Conservation (phyloP, 2,329 filamentous ascomycete species). For the Xylariomycetidae sp. region DNA sequence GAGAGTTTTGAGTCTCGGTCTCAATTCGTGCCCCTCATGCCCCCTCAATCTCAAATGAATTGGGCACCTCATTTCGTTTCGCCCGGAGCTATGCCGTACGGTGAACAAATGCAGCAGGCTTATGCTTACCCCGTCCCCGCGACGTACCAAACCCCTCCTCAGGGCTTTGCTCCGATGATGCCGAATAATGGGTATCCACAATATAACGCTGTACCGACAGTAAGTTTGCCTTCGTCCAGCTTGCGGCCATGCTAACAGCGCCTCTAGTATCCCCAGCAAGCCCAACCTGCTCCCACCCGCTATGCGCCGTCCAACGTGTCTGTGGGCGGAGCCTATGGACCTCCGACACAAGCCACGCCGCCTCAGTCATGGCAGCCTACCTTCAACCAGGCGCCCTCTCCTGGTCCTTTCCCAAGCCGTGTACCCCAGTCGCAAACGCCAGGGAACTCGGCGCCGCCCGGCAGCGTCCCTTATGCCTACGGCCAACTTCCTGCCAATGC, state of each 20-base stretch:
- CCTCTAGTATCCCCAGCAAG: conserved; percentile 30
- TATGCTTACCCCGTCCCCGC: conserved; percentile 41
- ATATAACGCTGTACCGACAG: conserved; percentile 39
- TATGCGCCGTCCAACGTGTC: conserved; percentile 31
- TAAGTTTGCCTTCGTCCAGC: conserved; percentile 27
- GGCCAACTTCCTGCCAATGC: conserved; percentile 68
- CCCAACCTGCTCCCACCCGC: conserved; percentile 25
- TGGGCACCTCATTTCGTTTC: conserved; percentile 55
- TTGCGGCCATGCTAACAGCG: conserved; percentile 20
- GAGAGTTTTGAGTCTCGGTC: conserved; percentile 60
- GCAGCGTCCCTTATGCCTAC: conserved; percentile 61
- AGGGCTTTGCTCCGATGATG: conserved; percentile 38
- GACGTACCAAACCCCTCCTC: conserved; percentile 38
- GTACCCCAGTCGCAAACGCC: conserved; percentile 20
- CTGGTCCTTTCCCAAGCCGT: conserved; percentile 20
- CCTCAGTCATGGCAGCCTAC: conserved; percentile 29
- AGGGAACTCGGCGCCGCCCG: conserved; percentile 14
- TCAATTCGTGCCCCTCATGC: conserved; percentile 65
- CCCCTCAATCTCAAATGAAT: conserved; percentile 40
- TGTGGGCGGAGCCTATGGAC: conserved; percentile 28
- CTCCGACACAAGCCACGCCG: conserved; percentile 27
- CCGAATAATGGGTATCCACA: conserved; percentile 37
- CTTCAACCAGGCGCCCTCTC: conserved; percentile 19
- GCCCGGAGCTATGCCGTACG: conserved; percentile 38
- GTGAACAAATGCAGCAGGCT: conserved; percentile 38